These are phyloP conservation scores for Blastocystis hominis DNA, from an alignment of 352 stramenopile species.

Conservation along the genomic window DNA sequence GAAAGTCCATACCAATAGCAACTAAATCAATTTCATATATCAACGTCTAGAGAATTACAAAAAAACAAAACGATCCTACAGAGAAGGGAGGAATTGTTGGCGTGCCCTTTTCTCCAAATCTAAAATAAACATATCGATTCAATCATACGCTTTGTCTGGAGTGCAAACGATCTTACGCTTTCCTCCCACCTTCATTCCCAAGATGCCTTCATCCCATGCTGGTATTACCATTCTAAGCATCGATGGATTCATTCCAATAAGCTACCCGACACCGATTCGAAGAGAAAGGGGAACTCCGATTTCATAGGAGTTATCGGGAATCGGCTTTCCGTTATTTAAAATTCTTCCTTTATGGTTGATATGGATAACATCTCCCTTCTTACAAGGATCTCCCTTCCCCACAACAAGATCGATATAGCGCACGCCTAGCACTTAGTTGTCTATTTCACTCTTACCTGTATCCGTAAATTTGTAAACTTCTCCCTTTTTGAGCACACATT, in stretches of 20 bases:
- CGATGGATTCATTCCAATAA: background rate
- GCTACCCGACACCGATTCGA: constrained; percentile 45
- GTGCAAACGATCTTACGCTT: constrained; percentile 56
- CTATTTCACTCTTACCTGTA: background rate
- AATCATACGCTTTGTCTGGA: constrained; percentile 48
- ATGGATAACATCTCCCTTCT: constrained; percentile 54
- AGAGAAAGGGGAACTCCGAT: constrained; percentile 42
- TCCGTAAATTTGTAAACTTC: constrained; percentile 43
- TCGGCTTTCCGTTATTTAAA: constrained; percentile 53
- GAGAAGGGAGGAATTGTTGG: constrained; percentile 26
- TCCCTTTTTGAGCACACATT: constrained; percentile 46
- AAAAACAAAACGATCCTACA: background rate
- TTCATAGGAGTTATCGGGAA: constrained; percentile 50
- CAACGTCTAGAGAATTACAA: background rate
- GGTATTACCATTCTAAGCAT: constrained; percentile 52
- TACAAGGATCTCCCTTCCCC: constrained; percentile 8
- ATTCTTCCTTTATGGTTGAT: constrained; percentile 53
- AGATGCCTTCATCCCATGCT: constrained; percentile 52
- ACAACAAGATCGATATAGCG: constrained; percentile 38
- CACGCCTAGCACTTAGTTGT: background rate
- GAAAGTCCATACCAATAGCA: constrained; percentile 33
- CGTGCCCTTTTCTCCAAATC: constrained; percentile 51
- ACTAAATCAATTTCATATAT: constrained; percentile 50
- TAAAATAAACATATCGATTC: background rate
- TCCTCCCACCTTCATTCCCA: constrained; percentile 55